These are phyloP conservation scores for Vanilla planifolia DNA, from an alignment of 106 monocot genomes.

Conservation along the genomic window DNA sequence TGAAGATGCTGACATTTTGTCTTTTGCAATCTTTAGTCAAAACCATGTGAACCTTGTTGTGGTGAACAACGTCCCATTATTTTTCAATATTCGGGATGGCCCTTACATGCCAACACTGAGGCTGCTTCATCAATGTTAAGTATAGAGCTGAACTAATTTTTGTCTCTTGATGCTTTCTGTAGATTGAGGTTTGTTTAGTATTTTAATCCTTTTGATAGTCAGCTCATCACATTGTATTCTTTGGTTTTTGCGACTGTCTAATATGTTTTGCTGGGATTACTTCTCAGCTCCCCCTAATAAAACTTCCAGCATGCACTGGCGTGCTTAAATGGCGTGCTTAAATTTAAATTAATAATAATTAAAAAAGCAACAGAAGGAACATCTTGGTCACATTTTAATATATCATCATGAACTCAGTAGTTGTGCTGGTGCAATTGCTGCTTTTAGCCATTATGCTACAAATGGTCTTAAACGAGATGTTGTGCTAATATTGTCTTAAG, in stretches of 20 bases:
- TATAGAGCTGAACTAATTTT: constrained; percentile 1
- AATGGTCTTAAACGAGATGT: not conserved
- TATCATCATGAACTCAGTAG: not conserved
- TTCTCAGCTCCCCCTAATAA: too few relatives aligned
- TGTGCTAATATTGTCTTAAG: not conserved
- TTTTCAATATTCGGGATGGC: constrained; percentile 98
- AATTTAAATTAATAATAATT: too few relatives aligned
- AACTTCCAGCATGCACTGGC: too few relatives aligned
- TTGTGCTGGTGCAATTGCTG: not conserved
- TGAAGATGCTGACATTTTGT: constrained; percentile 5
- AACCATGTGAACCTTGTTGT: constrained; percentile 97
- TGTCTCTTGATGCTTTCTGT: not conserved
- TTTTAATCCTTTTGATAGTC: not conserved
- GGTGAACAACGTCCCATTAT: constrained; percentile 93
- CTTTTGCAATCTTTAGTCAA: constrained; percentile 48
- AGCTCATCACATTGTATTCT: not conserved
- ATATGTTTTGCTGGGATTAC: too few relatives aligned
- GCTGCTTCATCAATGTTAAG: constrained; percentile 96
- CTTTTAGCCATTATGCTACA: not conserved
- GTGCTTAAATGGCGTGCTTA: too few relatives aligned
- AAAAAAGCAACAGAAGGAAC: too few relatives aligned
- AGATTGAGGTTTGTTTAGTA: not conserved
- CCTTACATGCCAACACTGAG: constrained; percentile 99
- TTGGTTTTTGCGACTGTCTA: too few relatives aligned
- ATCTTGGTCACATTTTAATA: too few relatives aligned